Base-by-base conservation (phyloP, 2,329 filamentous ascomycete species). In the Hypoxylon sp. region DNA sequence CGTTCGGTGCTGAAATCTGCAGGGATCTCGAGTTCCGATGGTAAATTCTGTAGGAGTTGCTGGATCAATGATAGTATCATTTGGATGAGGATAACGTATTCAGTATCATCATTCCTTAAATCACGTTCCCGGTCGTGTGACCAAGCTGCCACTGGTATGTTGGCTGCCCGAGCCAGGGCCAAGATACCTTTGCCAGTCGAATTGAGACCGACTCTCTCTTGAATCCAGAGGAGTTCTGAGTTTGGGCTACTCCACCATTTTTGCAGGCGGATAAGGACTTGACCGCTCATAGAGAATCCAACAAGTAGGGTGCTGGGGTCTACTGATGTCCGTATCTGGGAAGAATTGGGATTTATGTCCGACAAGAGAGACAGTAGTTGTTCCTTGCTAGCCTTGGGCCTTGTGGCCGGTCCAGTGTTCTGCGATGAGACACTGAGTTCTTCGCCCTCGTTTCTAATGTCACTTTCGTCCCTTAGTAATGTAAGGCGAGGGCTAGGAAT, bases 191-290 rank as follows among this genome's bases (percentile, higher is more conserved):
- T 51, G 13, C 47, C 17, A 2, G 24, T 32, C 2, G 47, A 51
- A 8, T n/a, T 11, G 24, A 8, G 27, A n/a, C n/a, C 15, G 24
- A 31, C 13, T 32, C 17, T 15, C 24, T 51, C 47, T 51, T 51
- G 47, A 17, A 51, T 31, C 47, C 47, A 51, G 13, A 51, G 47
- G 10, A 51, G 47, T 31, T 51, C 47, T 51, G 47, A 51, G 24
- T 8, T 51, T 17, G 47, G 47, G 24, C 13, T 31, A 32, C 27
- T 51, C 47, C 47, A 51, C 47, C 47, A 51, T 17, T 15, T n/a
- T 31, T 17, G 27, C 7, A 51, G n/a, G 10, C 47, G 47, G 8
- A 8, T 51, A 32, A 51, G 47, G 10, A 51, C 47, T 51, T 51
- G 21, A 4, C 47, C n/a, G 17, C 24, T 51, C 27, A 51, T 31